phyloP scores from a whole-genome alignment of 306 rosid genomes.

The Quercus bicolor region DNA sequence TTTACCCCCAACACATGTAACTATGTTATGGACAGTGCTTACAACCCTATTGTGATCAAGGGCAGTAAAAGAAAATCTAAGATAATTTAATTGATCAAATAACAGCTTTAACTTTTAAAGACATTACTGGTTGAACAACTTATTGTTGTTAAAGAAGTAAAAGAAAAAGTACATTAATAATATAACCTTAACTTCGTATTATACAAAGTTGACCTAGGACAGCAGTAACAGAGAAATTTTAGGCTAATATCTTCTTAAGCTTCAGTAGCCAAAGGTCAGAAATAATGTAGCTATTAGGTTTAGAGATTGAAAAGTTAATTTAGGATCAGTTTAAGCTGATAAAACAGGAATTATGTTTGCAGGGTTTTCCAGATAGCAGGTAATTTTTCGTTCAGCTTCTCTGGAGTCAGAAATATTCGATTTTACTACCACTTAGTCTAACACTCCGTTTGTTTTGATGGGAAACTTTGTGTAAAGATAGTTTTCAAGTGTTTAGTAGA shows the following conservation, averaged over 20 bases:
- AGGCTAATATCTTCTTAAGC: not conserved
- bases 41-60: conserved; percentile 4
- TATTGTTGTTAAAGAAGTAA: not conserved
- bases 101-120: not conserved
- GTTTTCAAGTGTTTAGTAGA: too few relatives aligned
- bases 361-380: not conserved
- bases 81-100: not conserved
- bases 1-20: not conserved
- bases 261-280: not conserved
- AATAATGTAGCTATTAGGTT: not conserved
- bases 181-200: not conserved
- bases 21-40: not conserved
- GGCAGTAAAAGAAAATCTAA: not conserved
- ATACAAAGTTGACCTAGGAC: not conserved
- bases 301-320: not conserved
- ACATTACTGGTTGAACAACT: not conserved
- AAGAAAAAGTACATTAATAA: not conserved
- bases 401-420: not conserved
- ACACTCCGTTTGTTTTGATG: too few relatives aligned
- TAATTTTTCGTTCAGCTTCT: not conserved
- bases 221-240: not conserved
- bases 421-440: too few relatives aligned
- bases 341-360: not conserved
- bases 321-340: not conserved
- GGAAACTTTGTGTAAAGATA: too few relatives aligned